Evolutionary conservation across 768 basidiomycete species (phyloP), one percentile per base, ranked within the genome.

Genomic region (Scleroderma bovista): DNA sequence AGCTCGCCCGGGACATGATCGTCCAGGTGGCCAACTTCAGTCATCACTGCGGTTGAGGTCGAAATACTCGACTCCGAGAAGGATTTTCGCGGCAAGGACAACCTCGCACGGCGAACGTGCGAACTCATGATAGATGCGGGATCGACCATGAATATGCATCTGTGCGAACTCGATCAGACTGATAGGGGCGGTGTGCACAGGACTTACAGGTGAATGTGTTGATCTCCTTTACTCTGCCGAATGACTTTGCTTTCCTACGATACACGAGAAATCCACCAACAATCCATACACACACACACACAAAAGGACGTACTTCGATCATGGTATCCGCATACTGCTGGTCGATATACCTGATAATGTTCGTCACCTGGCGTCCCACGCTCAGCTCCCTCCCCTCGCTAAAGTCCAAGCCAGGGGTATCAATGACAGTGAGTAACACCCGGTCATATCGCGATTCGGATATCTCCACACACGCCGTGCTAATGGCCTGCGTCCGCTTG

Each of bases 381-480:
- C 76, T 81, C 52, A 93, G 69, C 66, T 91, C 89, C 54, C 75
- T 78, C 32, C 88, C 84, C 44, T 79, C 75, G 38, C 73, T 58
- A 63, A 89, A 90, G 61, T 91, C 88, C 44, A 92, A 69, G 6
- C 90, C 90, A 24, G 90, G 90, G 2, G 91, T 93, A 59, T 93
- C 90, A 53, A 89, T 86, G 50, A 88, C 86, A 13, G 85, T 85
- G 57, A 93, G 77, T 20, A 84, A 66, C 41, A 93, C 72, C 33
- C 90, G 76, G 64, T 93, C 90, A 58, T 83, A 86, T 55, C 83
- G 80, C 41, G 85, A 88, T 67, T 93, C 91, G 74, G 79, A 83
- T 50, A 92, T 88, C 68, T 93, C 91, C 40, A 89, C 72, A 55
- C 80, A 83, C 3, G 84, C 85, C 2, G 83, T 78, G 56, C 83